These are phyloP conservation scores for Clitopilus hobsonii DNA, from an alignment of 768 basidiomycete species.

Conservation along the genomic window DNA sequence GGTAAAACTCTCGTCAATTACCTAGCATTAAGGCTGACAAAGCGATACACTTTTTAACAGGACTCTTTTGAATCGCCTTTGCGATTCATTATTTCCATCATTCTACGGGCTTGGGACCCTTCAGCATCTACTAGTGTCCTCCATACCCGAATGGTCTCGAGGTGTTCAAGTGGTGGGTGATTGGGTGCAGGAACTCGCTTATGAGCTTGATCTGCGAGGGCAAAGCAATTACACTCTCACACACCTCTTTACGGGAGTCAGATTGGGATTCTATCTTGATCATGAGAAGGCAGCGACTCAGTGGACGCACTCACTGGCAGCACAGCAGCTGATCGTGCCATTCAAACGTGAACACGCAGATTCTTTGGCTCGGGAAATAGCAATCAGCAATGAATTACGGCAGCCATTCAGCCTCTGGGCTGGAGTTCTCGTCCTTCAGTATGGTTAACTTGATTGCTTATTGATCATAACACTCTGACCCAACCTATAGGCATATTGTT, in stretches of 20 bases:
- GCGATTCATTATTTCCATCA: slow-evolving; percentile 46
- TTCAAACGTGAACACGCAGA: slow-evolving; percentile 13
- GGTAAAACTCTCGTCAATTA: slow-evolving; percentile 9
- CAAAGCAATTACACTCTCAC: slow-evolving; percentile 31
- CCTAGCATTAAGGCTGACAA: background rate
- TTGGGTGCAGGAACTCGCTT: slow-evolving; percentile 42
- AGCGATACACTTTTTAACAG: slow-evolving; percentile 18
- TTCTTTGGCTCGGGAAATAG: slow-evolving; percentile 8
- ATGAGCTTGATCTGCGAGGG: slow-evolving; percentile 20
- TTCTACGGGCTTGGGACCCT: slow-evolving; percentile 40
- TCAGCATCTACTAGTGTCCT: slow-evolving; percentile 24
- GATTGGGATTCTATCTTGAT: slow-evolving; percentile 36
- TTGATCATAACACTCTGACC: background rate
- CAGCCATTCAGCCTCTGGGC: slow-evolving; percentile 18
- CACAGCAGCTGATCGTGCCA: slow-evolving; percentile 8
- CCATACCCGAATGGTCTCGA: slow-evolving; percentile 34
- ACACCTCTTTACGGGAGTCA: slow-evolving; percentile 27
- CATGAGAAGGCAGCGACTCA: slow-evolving; percentile 24
- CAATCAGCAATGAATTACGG: background rate
- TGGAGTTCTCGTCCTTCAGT: slow-evolving; percentile 39
- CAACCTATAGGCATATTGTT: slow-evolving; percentile 38
- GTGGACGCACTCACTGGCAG: slow-evolving; percentile 26
- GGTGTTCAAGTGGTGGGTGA: slow-evolving; percentile 32
- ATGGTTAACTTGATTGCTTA: slow-evolving; percentile 9
- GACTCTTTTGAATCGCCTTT: slow-evolving; percentile 40